Evolutionary conservation across 495 filamentous ascomycete genomes (phyloP), one percentile per base, ranked within the genome.

Genomic region (Entonaema liquescens): DNA sequence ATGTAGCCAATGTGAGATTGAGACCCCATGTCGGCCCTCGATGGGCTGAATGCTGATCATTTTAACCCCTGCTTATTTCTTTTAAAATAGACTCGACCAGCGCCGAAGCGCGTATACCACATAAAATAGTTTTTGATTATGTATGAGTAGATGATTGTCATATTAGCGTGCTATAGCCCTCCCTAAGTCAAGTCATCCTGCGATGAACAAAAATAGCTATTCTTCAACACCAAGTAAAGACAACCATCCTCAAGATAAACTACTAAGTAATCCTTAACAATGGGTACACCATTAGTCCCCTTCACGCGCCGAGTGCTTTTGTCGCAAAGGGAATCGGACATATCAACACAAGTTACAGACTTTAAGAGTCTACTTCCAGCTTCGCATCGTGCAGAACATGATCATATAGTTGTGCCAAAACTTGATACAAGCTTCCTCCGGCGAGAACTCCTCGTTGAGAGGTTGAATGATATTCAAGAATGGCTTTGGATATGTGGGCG

Each of bases 401-500:
- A 79, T 19, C 62, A 77, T 15, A 74, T 79, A 13, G 28, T 65
- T 21, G 55, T 70, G 12, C 77, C 77, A 1, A 12, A 58, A 12
- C 50, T 65, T 5, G 64, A 70, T 7, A 17, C 66, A 12, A 54
- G 57, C 0, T 79, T 77, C 40, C 68, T 79, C 2, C 26, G 31
- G 5, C 31, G 12, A 40, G 79, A 82, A 57, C 74, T 80, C 8
- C 47, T 71, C 47, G 75, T 79, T 42, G 21, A 67, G 9, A 76
- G 68, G 36, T 69, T 86, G 17, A 79, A 82, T 36, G 47, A 69
- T 7, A 67, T 82, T 7, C 68, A 79, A 47, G 59, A 72, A 29
- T 79, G 74, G 55, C 78, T 88, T 19, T 86, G 86, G 86, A 40
- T 87, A 0, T 83, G 77, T 31, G 83, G 86, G 5, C 76, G 77